A percentile compares a stretch with the other conserved stretches of the same genome.
phyloP scores from a whole-genome alignment of 139 green algal genomes.

The Tetradesmus lagerheimii region DNA sequence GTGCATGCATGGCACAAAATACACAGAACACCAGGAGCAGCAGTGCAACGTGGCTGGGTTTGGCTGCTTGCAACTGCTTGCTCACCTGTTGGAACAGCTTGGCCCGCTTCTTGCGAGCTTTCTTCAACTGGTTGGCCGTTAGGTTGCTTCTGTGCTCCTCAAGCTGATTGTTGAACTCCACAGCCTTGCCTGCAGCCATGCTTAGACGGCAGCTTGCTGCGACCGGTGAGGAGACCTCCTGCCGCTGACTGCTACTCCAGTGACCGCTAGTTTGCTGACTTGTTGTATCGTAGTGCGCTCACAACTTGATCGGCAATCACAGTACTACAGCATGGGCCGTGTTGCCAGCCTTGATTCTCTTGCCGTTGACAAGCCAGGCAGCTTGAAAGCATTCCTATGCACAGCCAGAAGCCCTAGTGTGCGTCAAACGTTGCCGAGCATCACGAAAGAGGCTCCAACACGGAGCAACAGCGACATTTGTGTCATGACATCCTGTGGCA shows the following conservation, averaged over 20 bases:
- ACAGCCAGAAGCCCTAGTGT: neutral
- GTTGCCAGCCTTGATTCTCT: neutral
- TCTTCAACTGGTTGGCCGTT: conserved; percentile 62
- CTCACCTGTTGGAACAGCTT: conserved; percentile 56
- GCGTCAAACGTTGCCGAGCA: neutral
- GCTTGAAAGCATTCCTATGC: neutral
- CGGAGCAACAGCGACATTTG: neutral
- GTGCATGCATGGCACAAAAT: neutral
- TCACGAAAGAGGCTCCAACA: neutral
- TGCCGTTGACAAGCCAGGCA: neutral
- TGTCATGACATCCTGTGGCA: neutral
- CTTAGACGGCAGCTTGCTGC: neutral
- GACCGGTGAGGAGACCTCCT: neutral
- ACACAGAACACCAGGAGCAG: neutral
- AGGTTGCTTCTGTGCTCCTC: conserved; percentile 31
- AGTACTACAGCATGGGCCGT: neutral
- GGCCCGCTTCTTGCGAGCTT: conserved; percentile 63
- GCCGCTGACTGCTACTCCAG: neutral
- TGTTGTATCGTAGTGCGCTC: neutral
- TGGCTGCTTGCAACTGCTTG: neutral
- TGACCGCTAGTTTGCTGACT: neutral
- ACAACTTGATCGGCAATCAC: neutral
- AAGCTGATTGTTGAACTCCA: conserved; percentile 23
- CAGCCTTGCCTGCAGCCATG: conserved; percentile 30
- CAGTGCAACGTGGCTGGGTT: neutral